Conservation (phyloP, 441 rosid genomes). For the Populus hybrid region DNA sequence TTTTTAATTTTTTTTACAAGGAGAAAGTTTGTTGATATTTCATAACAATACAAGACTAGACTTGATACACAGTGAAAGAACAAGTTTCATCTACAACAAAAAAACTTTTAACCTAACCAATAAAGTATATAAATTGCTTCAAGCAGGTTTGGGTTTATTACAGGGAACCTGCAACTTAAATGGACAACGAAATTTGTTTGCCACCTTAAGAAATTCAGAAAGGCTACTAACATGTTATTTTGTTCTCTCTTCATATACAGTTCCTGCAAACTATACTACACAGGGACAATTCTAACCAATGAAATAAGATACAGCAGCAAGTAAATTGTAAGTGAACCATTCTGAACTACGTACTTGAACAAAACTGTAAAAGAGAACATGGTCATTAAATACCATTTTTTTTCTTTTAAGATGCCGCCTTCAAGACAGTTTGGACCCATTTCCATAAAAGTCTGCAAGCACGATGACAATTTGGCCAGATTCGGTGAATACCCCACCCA, state of each 20-base stretch:
- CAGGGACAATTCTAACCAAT: background rate
- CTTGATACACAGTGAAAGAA: background rate
- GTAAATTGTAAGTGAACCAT: background rate
- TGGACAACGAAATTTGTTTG: background rate
- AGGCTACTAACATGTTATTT: background rate
- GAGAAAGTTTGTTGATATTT: background rate
- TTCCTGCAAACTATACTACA: background rate
- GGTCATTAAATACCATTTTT: background rate
- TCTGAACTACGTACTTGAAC: background rate
- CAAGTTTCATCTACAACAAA: background rate
- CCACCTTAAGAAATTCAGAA: background rate
- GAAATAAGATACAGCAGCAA: background rate
- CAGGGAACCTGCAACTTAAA: background rate
- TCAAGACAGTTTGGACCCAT: background rate
- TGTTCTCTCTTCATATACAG: background rate
- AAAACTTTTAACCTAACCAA: background rate
- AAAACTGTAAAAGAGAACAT: background rate
- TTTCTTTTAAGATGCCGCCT: background rate
- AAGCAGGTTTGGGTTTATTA: background rate
- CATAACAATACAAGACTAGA: background rate
- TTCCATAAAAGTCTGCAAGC: background rate
- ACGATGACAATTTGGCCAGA: background rate
- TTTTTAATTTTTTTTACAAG: background rate
- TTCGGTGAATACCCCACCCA: background rate
- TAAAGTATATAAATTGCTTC: background rate